Conservation (phyloP, 2,329 filamentous ascomycete species). For the Pseudocercospora cruenta region DNA sequence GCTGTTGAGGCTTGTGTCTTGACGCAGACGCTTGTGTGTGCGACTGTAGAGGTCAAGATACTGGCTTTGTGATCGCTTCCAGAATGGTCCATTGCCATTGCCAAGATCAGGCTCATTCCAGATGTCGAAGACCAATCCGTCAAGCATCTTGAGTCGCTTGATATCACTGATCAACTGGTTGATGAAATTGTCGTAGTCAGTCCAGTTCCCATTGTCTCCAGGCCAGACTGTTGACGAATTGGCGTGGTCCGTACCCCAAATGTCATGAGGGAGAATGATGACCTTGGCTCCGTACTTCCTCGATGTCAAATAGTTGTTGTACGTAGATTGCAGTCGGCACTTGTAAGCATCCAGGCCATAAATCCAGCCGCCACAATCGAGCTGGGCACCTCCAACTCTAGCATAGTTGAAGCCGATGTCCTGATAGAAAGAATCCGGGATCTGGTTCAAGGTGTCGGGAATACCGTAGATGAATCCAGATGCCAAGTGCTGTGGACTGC, state of each 20-base stretch:
- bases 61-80: constrained; percentile 42
- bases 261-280: constrained; percentile 31
- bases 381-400: constrained; percentile 49
- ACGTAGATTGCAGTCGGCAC: constrained; percentile 48
- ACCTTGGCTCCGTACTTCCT: constrained; percentile 38
- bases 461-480: constrained; percentile 51
- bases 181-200: constrained; percentile 49
- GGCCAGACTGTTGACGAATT: constrained; percentile 48
- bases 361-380: constrained; percentile 45
- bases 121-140: constrained; percentile 51
- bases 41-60: constrained; percentile 48
- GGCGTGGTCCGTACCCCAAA: constrained; percentile 35
- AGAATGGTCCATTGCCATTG: constrained; percentile 38
- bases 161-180: constrained; percentile 45
- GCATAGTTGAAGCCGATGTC: constrained; percentile 48
- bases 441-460: constrained; percentile 37
- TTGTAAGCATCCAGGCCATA: constrained; percentile 38
- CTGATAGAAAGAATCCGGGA: constrained; percentile 45
- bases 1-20: constrained; percentile 22
- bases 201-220: constrained; percentile 56
- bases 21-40: constrained; percentile 45
- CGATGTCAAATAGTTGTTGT: constrained; percentile 51
- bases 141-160: constrained; percentile 42
- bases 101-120: constrained; percentile 58
- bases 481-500: constrained; percentile 43